Conservation (phyloP, 495 filamentous ascomycete genomes). For the Neurospora discreta region DNA sequence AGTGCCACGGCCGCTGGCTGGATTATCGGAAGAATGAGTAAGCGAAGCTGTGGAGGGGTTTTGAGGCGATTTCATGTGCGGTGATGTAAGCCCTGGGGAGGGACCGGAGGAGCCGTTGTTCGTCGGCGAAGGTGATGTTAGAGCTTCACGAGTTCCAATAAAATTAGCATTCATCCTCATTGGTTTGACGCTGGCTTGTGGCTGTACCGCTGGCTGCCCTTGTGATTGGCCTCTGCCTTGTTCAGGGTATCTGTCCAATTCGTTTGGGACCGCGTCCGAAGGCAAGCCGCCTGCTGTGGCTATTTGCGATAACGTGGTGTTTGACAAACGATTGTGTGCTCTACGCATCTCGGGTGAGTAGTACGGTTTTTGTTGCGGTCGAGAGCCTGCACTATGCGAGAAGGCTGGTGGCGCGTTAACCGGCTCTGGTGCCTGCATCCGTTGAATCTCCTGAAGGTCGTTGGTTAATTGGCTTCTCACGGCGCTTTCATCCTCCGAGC, state of each 20-base stretch:
- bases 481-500: conserved; percentile 44
- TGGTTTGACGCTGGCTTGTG: conserved; percentile 29
- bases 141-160: conserved; percentile 38
- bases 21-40: background rate
- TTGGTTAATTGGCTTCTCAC: conserved; percentile 20
- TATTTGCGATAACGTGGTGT: conserved; percentile 67
- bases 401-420: conserved; percentile 70
- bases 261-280: conserved; percentile 6
- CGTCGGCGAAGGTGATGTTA: conserved; percentile 23
- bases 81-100: conserved; percentile 23
- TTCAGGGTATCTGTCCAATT: background rate
- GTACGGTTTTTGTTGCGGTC: conserved; percentile 56
- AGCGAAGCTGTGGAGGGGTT: conserved; percentile 28
- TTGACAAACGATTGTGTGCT: conserved; percentile 70
- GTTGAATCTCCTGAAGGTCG: conserved; percentile 41
- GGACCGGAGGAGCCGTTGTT: conserved; percentile 10
- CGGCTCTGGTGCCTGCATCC: conserved; percentile 54
- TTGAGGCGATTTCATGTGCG: conserved; percentile 18
- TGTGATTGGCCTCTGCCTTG: conserved; percentile 3
- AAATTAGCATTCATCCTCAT: conserved; percentile 39
- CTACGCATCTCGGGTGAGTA: conserved; percentile 63
- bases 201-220: conserved; percentile 36
- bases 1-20: conserved; percentile 1
- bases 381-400: conserved; percentile 34
- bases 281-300: conserved; percentile 47